Base-by-base conservation (phyloP, 2,329 filamentous ascomycete species). In the Epichloe hybrida region DNA sequence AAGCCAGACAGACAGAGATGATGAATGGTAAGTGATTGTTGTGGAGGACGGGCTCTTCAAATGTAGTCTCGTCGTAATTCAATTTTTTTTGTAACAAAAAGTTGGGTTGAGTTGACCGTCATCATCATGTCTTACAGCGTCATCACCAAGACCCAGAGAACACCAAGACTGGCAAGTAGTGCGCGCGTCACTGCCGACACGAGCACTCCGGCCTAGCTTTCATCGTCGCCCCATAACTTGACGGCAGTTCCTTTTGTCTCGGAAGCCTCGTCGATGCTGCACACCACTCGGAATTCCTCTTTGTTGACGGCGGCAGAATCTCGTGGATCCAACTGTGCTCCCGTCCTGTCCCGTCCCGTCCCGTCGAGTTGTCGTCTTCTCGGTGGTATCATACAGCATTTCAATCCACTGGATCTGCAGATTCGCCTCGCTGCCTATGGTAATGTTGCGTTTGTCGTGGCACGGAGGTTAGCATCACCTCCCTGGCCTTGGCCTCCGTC, bases 331-430 rank as follows among this genome's bases (percentile, higher is more conserved):
- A 31, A 31, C 27, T 31, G 27, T 31, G 8, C 27, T 31, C 7
- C 27, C 9, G 17, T 17, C 17, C 17, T 11, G 4, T 36, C 5
- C n/a, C 23, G 17, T 17, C 17, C 17, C n/a, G 4, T 36, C 5
- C n/a, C 23, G 23, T 15, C 17, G 5, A 5, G 4, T 15, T 20
- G 15, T 40, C 27, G 40, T 20, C 1, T 44, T 48, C 11, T 53
- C 49, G 0, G 68, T 73, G 13, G 58, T 61, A 55, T 77, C 77
- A 58, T 75, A 82, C 21, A 78, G 69, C 63, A 83, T 69, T 58
- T 83, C 77, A 43, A 82, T 73, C 79, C 78, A 83, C 65, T 80
- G 74, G 20, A 83, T 70, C 58, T 83, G 75, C 57, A 83, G 66
- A 54, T 71, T 73, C 0, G 79, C 78, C 43, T 69, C 68, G 11